Percentiles rank a stretch among this genome's conserved stretches.
These are phyloP conservation scores for Plasmodium fragile DNA, from an alignment of 169 alveolate genomes.

Conservation along the genomic window DNA sequence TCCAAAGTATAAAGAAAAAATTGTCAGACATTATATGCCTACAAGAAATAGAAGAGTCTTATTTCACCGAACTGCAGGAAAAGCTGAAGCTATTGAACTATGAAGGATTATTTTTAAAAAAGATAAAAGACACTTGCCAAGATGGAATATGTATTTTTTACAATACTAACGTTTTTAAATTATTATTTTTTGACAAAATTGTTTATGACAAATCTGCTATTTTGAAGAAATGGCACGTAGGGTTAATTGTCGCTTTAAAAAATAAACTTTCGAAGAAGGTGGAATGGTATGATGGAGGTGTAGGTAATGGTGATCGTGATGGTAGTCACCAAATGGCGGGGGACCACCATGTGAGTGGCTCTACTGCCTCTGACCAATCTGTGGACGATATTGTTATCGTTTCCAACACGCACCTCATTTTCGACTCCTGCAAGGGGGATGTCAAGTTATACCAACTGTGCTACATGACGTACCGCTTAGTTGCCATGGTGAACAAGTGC, in stretches of 20 bases:
- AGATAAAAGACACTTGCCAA: conserved; percentile 79
- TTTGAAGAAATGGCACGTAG: conserved; percentile 81
- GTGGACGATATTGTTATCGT: conserved; percentile 66
- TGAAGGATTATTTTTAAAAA: conserved; percentile 80
- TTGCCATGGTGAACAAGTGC: conserved; percentile 75
- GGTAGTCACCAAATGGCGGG: not conserved
- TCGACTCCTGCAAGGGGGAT: conserved; percentile 85
- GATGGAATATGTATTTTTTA: conserved; percentile 85
- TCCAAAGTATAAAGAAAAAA: conserved; percentile 64
- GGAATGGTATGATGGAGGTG: conserved; percentile 26
- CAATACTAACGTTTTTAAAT: conserved; percentile 78
- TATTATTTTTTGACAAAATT: conserved; percentile 78
- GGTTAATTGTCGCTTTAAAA: conserved; percentile 80
- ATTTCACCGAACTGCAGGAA: conserved; percentile 76
- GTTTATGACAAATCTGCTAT: conserved; percentile 77
- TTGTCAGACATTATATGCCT: conserved; percentile 82
- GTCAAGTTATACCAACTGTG: conserved; percentile 82
- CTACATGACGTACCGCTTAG: conserved; percentile 77
- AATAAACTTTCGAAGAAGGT: conserved; percentile 60
- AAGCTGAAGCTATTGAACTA: conserved; percentile 78
- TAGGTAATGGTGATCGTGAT: not conserved
- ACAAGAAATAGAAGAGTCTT: conserved; percentile 83
- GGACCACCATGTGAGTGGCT: conserved; percentile 11
- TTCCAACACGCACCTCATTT: conserved; percentile 84
- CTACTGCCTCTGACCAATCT: not conserved